Evolutionary conservation across 1,284 basidiomycete genomes (phyloP), one percentile per base, ranked within the genome.

Genomic region (Malassezia nana): DNA sequence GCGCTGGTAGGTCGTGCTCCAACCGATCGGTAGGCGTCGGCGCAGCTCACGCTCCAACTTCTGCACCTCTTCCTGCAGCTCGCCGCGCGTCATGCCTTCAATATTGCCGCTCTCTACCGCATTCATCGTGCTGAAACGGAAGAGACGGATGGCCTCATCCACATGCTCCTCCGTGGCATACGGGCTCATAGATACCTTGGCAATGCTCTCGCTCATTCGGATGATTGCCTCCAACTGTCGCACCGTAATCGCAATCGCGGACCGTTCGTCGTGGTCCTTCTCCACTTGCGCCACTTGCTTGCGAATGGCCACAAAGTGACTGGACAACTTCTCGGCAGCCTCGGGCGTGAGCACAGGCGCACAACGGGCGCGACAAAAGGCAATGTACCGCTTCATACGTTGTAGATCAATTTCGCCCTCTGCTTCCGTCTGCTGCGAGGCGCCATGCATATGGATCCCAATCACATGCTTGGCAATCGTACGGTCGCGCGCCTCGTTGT

Each of bases 41-140:
- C 85, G 79, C 50, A 99, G 79, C 74, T 98, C 94, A 67, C 84
- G 84, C 76, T 98, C 94, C 62, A 99, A 91, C 64, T 82, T 81
- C 50, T 81, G 79, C 79, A 96, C 91, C 78, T 98, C 94, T 58
- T 91, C 90, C 73, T 92, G 90, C 25, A 98, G 77, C 70, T 92
- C 89, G 4, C 87, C 84, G 43, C 91, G 83, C 13, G 89, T 89
- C 65, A 98, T 81, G 1, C 94, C 94, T 64, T 96, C 92, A 6
- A 88, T 84, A 40, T 87, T 88, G n/a, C 80, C 80, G 5, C 91
- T 89, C 24, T 89, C 87, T 24, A 98, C 91, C 22, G 94, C 94
- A 75, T 98, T 89, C 92, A 98, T 96, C 1, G 94, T 99, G 15
- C 90, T 95, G 76, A 85, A 94, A 67, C 94, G 95, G 84, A 99